phyloP scores from a whole-genome alignment of 805 yeast species.

The Saturnispora galanensis region DNA sequence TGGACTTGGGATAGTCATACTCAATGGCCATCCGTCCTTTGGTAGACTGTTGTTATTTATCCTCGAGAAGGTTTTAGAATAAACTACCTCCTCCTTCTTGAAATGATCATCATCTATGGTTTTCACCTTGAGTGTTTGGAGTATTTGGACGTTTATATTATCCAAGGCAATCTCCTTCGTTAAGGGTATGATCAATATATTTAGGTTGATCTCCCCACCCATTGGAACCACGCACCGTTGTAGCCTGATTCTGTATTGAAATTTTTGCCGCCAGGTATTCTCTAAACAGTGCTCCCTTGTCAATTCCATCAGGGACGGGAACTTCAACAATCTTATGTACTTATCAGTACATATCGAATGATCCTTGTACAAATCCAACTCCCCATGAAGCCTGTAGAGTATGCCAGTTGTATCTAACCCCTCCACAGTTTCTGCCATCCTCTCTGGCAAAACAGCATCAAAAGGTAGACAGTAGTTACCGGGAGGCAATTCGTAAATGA shows the following conservation, averaged over 20 bases:
- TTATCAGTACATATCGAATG: conserved; percentile 15
- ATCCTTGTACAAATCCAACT: conserved; percentile 8
- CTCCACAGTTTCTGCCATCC: conserved; percentile 41
- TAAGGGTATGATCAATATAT: conserved; percentile 36
- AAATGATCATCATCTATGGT: conserved; percentile 18
- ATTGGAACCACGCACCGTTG: conserved; percentile 37
- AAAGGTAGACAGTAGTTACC: conserved; percentile 48
- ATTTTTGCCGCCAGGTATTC: conserved; percentile 44
- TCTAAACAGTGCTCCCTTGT: conserved; percentile 35
- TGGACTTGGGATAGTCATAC: conserved; percentile 34
- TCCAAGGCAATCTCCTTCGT: conserved; percentile 35
- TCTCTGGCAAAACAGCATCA: conserved; percentile 34
- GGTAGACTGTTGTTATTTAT: conserved; percentile 25
- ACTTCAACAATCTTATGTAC: conserved; percentile 35
- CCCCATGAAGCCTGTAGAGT: conserved; percentile 31
- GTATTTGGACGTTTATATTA: conserved; percentile 25
- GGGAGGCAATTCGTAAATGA: conserved; percentile 32
- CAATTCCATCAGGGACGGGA: conserved; percentile 32
- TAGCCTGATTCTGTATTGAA: conserved; percentile 38
- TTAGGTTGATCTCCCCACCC: conserved; percentile 35
- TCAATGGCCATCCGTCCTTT: conserved; percentile 37
- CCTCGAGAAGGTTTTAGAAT: conserved; percentile 31
- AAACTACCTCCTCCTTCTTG: conserved; percentile 22
- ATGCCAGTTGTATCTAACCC: conserved; percentile 35
- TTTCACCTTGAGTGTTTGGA: conserved; percentile 23